Conservation (phyloP, 495 filamentous ascomycete species). For the Podospora pseudoanserina region DNA sequence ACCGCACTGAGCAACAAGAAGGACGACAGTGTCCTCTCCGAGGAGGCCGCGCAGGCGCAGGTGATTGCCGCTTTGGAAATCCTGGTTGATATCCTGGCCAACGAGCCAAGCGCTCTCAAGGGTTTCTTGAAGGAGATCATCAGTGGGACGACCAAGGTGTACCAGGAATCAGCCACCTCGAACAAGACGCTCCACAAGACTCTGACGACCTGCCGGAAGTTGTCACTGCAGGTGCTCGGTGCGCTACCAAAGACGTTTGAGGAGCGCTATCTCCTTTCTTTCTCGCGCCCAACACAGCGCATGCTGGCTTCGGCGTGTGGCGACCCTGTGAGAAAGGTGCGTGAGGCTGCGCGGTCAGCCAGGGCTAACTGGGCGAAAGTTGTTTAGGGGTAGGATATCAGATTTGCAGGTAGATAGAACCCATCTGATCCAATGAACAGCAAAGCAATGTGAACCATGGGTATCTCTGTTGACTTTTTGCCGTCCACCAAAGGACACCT, state of each 20-base stretch:
- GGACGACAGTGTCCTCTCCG: slow-evolving; percentile 8
- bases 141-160: slow-evolving; percentile 29
- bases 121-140: slow-evolving; percentile 38
- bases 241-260: slow-evolving; percentile 41
- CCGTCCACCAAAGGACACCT: neutral
- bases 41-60: slow-evolving; percentile 21
- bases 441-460: neutral
- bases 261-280: slow-evolving; percentile 34
- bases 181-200: slow-evolving; percentile 9
- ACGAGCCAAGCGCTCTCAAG: slow-evolving; percentile 35
- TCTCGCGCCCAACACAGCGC: slow-evolving; percentile 34
- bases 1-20: slow-evolving; percentile 27
- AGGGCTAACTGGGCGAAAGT: slow-evolving; percentile 41
- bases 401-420: neutral
- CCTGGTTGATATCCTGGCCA: slow-evolving; percentile 37
- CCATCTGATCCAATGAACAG: neutral
- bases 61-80: slow-evolving; percentile 36
- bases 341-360: slow-evolving; percentile 38
- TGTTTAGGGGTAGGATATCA: slow-evolving; percentile 7
- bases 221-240: slow-evolving; percentile 39
- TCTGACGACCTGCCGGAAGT: slow-evolving; percentile 29
- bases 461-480: neutral
- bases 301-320: slow-evolving; percentile 43
- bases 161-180: slow-evolving; percentile 24
- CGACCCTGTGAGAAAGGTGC: slow-evolving; percentile 42